These are phyloP conservation scores for Agrocybe chaxingu DNA, from an alignment of 768 basidiomycete genomes.

Conservation along the genomic window DNA sequence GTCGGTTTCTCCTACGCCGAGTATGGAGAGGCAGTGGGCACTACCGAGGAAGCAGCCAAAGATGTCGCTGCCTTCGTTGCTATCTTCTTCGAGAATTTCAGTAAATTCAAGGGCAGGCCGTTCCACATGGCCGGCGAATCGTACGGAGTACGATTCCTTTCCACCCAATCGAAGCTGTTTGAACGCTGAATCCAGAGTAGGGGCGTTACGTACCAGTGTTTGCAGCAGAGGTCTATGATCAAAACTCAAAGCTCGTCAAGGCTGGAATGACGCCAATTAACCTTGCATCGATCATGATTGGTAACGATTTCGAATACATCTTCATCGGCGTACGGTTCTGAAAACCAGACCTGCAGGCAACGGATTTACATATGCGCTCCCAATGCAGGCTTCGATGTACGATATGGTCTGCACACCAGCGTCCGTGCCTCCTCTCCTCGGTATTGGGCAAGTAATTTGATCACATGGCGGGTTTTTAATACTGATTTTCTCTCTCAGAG, in stretches of 20 bases:
- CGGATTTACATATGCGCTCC: conserved; percentile 57
- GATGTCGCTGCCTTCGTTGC: conserved; percentile 70
- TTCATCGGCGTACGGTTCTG: not conserved
- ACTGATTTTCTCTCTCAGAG: conserved; percentile 23
- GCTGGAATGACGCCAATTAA: conserved; percentile 60
- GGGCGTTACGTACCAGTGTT: conserved; percentile 74
- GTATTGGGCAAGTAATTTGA: conserved; percentile 37
- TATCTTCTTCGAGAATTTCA: conserved; percentile 75
- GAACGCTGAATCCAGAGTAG: conserved; percentile 26
- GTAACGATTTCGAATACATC: conserved; percentile 21
- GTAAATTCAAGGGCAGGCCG: conserved; percentile 60
- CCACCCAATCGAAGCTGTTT: not conserved
- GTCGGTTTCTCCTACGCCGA: conserved; percentile 66
- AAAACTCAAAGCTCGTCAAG: conserved; percentile 51
- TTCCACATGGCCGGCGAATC: conserved; percentile 76
- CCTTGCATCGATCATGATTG: conserved; percentile 69
- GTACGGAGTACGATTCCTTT: conserved; percentile 52
- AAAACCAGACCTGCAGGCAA: conserved; percentile 38
- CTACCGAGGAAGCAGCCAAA: conserved; percentile 64
- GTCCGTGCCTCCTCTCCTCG: conserved; percentile 43
- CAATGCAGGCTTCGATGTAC: conserved; percentile 35
- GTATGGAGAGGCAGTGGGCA: conserved; percentile 56
- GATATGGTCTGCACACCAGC: conserved; percentile 56
- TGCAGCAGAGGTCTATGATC: conserved; percentile 74
- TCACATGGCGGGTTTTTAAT: conserved; percentile 24